Evolutionary conservation across 1,139 yeast species (phyloP), one percentile per base, ranked within the genome.

Genomic region (Candida sp.): DNA sequence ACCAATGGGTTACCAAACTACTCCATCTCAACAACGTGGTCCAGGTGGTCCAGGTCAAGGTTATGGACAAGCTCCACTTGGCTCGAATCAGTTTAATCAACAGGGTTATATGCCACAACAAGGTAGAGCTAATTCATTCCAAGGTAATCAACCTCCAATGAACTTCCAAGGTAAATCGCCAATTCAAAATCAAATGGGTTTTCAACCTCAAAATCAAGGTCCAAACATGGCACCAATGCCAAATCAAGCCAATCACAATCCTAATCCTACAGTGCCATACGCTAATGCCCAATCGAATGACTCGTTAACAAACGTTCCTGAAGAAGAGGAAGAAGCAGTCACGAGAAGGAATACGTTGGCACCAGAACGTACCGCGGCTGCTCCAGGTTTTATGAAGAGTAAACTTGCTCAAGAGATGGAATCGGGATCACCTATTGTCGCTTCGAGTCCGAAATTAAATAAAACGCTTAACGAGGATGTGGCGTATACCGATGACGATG

Each of bases 261-360:
- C 6, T 32, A 12, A 22, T n/a, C 7, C n/a, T 5, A 11, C 11
- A 5, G 34, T 8, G 5, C 23, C 23, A 27, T 27, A 37, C 34
- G 19, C 19, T 12, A 11, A 32, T 32, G 27, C 23, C 8, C 39
- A 15, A 27, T 69, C 75, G 1, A 66, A 57, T 40, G 77, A 73
- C 43, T 70, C 75, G 1, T 51, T 72, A 6, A 64, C 62, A 64
- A 67, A 71, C 47, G 75, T 73, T 0, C 60, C 60, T 2, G 77
- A 71, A 49, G 77, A 71, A 53, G 72, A 66, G 6, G 77, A 71
- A 40, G 71, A 66, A 36, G 61, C 55, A 15, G 41, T 29, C 11
- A 21, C 33, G 1, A 30, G 39, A 5, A 37, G 15, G 21, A 7
- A 15, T 8, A 37, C 39, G n/a, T 37, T 37, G 25, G 39, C 39